phyloP scores from a whole-genome alignment of 257 asterid genomes.

The Penstemon newberryi region DNA sequence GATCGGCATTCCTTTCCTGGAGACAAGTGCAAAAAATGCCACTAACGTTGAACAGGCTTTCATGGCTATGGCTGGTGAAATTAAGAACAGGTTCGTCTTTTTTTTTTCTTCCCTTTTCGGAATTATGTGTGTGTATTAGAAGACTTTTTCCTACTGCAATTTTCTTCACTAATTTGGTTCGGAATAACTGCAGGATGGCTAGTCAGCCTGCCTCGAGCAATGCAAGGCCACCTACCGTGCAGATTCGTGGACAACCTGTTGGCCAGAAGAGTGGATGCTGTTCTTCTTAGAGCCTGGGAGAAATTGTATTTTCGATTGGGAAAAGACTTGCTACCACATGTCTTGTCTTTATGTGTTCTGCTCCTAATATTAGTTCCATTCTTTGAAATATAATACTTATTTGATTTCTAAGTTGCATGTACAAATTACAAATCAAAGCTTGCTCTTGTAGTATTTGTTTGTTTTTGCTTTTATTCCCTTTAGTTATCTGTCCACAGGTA shows the following conservation, averaged over 20 bases:
- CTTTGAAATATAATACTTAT: conserved; percentile 40
- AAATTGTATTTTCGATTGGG: conserved; percentile 17
- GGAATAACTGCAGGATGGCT: conserved; percentile 56
- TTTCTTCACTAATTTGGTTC: not conserved
- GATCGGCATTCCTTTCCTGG: conserved; percentile 93
- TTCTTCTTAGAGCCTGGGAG: conserved; percentile 42
- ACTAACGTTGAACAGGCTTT: conserved; percentile 87
- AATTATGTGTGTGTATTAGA: not conserved
- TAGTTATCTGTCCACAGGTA: conserved; percentile 36
- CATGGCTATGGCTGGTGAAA: conserved; percentile 91
- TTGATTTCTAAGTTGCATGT: conserved; percentile 42
- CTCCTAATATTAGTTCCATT: conserved; percentile 33
- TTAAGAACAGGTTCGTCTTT: conserved; percentile 61
- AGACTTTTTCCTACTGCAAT: not conserved
- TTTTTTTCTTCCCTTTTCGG: not conserved
- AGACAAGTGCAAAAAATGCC: conserved; percentile 91
- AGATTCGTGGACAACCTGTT: conserved; percentile 73
- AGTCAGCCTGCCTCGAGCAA: conserved; percentile 61
- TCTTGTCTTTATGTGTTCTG: conserved; percentile 21
- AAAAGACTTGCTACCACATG: conserved; percentile 17
- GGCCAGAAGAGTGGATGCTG: conserved; percentile 76
- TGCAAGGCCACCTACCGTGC: conserved; percentile 69
- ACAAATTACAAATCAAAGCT: conserved; percentile 42
- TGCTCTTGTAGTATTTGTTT: conserved; percentile 37
- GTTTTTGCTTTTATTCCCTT: conserved; percentile 32